Evolutionary conservation across 176 grass and related monocot species (phyloP), one percentile per base, ranked within the genome.

Genomic region (Cymbopogon citratus): DNA sequence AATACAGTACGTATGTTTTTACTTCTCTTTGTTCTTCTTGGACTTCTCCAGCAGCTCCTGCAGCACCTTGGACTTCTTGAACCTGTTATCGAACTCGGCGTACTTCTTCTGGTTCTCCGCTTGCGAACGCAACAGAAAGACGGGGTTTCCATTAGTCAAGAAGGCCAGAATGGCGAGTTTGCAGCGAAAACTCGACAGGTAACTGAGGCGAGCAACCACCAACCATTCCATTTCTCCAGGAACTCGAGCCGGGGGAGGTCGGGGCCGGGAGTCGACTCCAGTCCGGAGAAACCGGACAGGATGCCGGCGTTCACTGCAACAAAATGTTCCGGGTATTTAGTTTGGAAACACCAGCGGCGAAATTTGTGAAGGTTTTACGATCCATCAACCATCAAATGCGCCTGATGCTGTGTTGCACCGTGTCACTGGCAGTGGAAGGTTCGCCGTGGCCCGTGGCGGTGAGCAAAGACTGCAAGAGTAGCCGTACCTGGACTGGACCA

Each of bases 51-150:
- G 79, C 21, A 98, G 88, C 63, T 98, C 90, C 83, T 93, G 79
- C 65, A 95, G 88, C 85, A 98, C 92, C 66, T 91, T 81, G 61
- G 92, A 91, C 9, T 87, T 87, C 84, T 86, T 92, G 86, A 98
- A 95, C 76, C 89, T 87, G 49, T 89, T 69, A 65, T 98, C 95
- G 14, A 89, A 85, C 67, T 98, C 95, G 18, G 88, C 36, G 57
- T 98, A 98, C 86, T 92, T 94, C 86, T 92, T 95, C 81, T 98
- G 92, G 80, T 98, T 98, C 21, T 86, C 84, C 34, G 87, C 95
- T 98, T 75, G 18, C 78, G 72, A 80, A 23, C 19, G 3, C 63
- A 43, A 75, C 14, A 48, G 16, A 9, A 71, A 19, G 5, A 56
- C n/a, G 44, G 5, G 3, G 3, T 23, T 76, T 48, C 4, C 21